phyloP scores from a whole-genome alignment of 2,329 filamentous ascomycete genomes.

The Epichloe typhina region DNA sequence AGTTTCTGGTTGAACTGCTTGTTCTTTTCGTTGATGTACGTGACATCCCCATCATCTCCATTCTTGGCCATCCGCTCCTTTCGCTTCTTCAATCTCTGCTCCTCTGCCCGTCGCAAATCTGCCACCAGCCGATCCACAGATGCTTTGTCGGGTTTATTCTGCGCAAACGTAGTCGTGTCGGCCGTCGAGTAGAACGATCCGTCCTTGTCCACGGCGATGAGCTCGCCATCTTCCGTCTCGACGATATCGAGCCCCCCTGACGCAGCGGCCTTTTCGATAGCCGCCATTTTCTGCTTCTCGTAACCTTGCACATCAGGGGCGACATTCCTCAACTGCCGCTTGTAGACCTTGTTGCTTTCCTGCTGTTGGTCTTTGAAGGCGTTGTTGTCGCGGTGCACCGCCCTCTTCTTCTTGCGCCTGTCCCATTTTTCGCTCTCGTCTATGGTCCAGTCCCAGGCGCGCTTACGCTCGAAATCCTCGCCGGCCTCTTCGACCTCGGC shows the following conservation, averaged over 20 bases:
- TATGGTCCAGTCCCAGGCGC: conserved; percentile 96
- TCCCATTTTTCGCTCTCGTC: conserved; percentile 95
- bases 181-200: conserved; percentile 85
- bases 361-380: conserved; percentile 81
- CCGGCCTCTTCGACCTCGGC: conserved; percentile 75
- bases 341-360: conserved; percentile 87
- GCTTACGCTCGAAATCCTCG: conserved; percentile 92
- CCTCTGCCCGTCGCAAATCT: conserved; percentile 81
- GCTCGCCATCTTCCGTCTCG: conserved; percentile 86
- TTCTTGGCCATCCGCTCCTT: conserved; percentile 63
- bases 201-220: conserved; percentile 85
- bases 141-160: conserved; percentile 77
- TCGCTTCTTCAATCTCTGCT: conserved; percentile 72
- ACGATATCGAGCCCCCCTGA: conserved; percentile 82
- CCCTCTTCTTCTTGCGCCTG: conserved; percentile 75
- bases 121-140: conserved; percentile 78
- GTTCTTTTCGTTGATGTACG: conserved; percentile 99
- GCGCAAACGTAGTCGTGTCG: conserved; percentile 65
- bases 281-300: conserved; percentile 70
- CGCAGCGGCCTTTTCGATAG: conserved; percentile 72
- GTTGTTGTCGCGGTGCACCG: conserved; percentile 66
- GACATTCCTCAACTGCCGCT: conserved; percentile 71
- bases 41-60: conserved; percentile 82
- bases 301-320: conserved; percentile 72
- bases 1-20: conserved; percentile 99